Evolutionary conservation across 2,329 filamentous ascomycete genomes (phyloP), one percentile per base, ranked within the genome.

Genomic region (Fusarium hainanense): DNA sequence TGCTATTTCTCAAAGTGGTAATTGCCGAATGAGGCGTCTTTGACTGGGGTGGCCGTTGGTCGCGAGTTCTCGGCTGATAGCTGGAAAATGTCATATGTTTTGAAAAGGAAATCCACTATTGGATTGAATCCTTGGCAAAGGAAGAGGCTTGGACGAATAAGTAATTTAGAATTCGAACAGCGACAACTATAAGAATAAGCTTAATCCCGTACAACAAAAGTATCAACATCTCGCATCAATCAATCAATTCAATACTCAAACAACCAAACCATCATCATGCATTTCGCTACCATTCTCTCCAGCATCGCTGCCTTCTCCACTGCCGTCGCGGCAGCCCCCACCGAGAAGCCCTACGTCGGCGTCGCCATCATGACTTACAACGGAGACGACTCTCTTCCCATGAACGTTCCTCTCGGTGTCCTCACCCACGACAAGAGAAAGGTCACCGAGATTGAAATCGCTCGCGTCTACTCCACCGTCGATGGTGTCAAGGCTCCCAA

Each of bases 321-420:
- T n/a, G 48, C 51, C 9, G 27, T 51, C 1, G 12, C 28, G 0
- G 63, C 67, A 18, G 32, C 32, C 7, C 54, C 67, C 18, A 37
- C 54, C 7, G 42, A 62, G 4, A 25, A n/a, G 2, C 21, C 27
- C 18, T 21, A 40, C n/a, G 28, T 49, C 8, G 46, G 48, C 7
- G 56, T 66, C 20, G 56, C 50, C 10, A 55, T 61, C 30, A 60
- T 70, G 42, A 59, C 67, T 12, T 37, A 63, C 58, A 69, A 66
- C 56, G 23, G 25, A 2, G 27, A 54, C 52, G 34, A 27, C 10
- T 41, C 52, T 1, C 7, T 28, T 28, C 63, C 63, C 10, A 42
- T 66, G 18, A 52, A 65, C 20, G 56, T 69, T 1, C 68, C 62
- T 14, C 60, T 68, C 12, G 66, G 66, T 2, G 34, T 60, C 14